phyloP scores from a whole-genome alignment of 345 rosid genomes.

The Brassica cretica region DNA sequence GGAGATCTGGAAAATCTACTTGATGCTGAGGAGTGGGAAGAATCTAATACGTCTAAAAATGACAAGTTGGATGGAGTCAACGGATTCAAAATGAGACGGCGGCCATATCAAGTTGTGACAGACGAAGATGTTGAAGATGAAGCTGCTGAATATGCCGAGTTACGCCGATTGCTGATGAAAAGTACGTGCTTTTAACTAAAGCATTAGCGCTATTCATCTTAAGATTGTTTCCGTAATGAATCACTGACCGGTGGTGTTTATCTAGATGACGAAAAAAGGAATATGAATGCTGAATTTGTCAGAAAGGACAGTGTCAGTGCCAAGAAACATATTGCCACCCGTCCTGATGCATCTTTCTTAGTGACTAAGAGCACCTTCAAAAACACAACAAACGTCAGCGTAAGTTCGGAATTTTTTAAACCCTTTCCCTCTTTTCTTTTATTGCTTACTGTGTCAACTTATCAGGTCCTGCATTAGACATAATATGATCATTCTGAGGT shows the following conservation, averaged over 20 bases:
- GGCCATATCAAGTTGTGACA: slow-evolving; percentile 66
- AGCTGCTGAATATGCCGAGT: slow-evolving; percentile 89
- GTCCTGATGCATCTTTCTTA: slow-evolving; percentile 43
- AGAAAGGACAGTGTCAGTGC: slow-evolving; percentile 53
- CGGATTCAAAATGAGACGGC: slow-evolving; percentile 89
- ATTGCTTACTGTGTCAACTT: not conserved
- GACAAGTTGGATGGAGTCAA: slow-evolving; percentile 77
- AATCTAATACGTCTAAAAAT: slow-evolving; percentile 57
- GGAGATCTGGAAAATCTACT: slow-evolving; percentile 96
- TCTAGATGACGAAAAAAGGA: slow-evolving; percentile 78
- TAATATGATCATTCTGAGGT: slow-evolving; percentile 7
- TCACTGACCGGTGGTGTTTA: slow-evolving; percentile 26
- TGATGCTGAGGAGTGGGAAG: slow-evolving; percentile 89
- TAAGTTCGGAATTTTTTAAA: slow-evolving; percentile 3
- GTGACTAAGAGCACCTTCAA: slow-evolving; percentile 42
- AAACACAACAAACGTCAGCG: slow-evolving; percentile 60
- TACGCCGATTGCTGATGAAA: slow-evolving; percentile 89
- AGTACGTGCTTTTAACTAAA: slow-evolving; percentile 51
- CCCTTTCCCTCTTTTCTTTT: not conserved
- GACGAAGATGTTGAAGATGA: slow-evolving; percentile 94
- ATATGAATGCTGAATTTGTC: slow-evolving; percentile 51
- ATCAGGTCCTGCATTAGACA: slow-evolving; percentile 15
- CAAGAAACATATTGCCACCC: slow-evolving; percentile 46
- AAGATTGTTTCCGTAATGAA: slow-evolving; percentile 3
- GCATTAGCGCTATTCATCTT: not conserved